These are phyloP conservation scores for Tillandsia fasciculata DNA, from an alignment of 176 grass and related monocot species.

Conservation along the genomic window DNA sequence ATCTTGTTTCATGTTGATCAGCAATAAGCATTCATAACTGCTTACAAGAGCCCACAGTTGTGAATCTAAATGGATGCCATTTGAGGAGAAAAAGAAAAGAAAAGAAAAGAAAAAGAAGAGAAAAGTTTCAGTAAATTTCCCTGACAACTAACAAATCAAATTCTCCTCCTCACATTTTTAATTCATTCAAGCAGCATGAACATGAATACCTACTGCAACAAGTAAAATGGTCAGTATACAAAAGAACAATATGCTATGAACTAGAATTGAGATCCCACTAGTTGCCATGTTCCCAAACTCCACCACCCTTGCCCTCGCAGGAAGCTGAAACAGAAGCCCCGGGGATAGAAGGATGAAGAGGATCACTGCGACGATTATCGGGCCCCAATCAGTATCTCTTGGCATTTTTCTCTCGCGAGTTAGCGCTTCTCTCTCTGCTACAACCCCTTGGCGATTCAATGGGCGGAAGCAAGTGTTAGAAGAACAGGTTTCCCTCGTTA, in stretches of 20 bases:
- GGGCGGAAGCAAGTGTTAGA: not conserved
- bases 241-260: conserved; percentile 79
- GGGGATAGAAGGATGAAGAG: conserved; percentile 74
- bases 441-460: not conserved
- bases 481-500: not conserved
- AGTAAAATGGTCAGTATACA: conserved; percentile 69
- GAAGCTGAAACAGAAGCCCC: conserved; percentile 75
- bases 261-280: conserved; percentile 69
- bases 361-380: conserved; percentile 79
- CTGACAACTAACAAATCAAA: too few species aligned
- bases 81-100: too few species aligned
- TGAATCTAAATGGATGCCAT: too few species aligned
- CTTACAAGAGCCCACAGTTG: too few species aligned
- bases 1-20: too few species aligned
- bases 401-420: not conserved
- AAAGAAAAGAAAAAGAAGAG: too few species aligned
- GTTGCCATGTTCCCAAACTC: conserved; percentile 87
- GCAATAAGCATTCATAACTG: too few species aligned
- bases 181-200: conserved; percentile 47
- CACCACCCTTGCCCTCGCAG: conserved; percentile 46
- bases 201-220: conserved; percentile 63
- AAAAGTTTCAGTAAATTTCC: too few species aligned
- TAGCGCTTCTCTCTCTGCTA: not conserved
- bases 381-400: conserved; percentile 61
- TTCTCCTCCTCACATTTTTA: too few species aligned